Base-by-base conservation (phyloP, 306 rosid genomes). In the Vigna mungo region DNA sequence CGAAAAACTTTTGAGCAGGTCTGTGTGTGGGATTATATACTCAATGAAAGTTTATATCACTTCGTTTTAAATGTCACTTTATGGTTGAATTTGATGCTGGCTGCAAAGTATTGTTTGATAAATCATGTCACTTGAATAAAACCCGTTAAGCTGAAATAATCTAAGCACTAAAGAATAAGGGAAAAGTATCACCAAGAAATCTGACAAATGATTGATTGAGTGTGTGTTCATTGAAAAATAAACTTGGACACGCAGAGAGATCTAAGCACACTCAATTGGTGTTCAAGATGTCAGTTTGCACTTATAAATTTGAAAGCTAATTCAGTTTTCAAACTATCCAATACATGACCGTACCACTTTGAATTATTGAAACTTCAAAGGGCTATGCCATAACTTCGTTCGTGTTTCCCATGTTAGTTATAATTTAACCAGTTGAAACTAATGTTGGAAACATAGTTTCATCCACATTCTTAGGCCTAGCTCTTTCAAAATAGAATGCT, bases 1-100 rank as follows among this genome's bases (percentile, higher is more conserved):
- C 87, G 90, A 53, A 96, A 85, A 87, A 93, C 93, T 80, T 96
- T 93, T 72, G 99, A 96, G 77, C 99, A 93, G 99, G 99, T 96
- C 6, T 52, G 90, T 81, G 25, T 69, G n/a, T 69, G n/a, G 47
- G 13, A 43, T 48, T 13, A 36, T 47, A 43, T 46, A 65, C 55
- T 39, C 9, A 39, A 8, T 39, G 51, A 30, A 44, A 34, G 27
- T 75, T 61, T 37, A 44, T 48, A 39, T 34, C 15, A 20, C 36
- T 68, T 58, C 37, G 16, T 17, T 30, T 58, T 46, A 12, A 13
- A 36, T 72, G 77, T 66, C 72, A 68, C 12, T 11, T 48, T 21
- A 16, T 74, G 82, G 12, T 62, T 71, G 9, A 53, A 16, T 25
- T 44, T 53, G n/a, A 15, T 60, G 14, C 25, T 49, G 14, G 13